Conservation (phyloP, 1,284 basidiomycete species). For the Fomitiporia mediterranea region DNA sequence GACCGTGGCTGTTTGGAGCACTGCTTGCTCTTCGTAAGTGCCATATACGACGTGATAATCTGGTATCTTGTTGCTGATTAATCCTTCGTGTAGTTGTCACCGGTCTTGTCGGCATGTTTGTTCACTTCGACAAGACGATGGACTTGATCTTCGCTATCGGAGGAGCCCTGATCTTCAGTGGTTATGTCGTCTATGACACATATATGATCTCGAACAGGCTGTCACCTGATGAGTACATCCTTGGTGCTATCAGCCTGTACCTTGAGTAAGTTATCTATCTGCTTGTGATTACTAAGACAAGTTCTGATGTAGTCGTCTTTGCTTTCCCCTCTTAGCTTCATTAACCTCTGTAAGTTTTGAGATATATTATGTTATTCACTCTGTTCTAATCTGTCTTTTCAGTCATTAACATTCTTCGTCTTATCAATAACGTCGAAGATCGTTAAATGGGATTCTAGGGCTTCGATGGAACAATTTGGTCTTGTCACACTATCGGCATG, state of each 20-base stretch:
- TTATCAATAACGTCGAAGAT: slow-evolving; percentile 54
- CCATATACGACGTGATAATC: neutral
- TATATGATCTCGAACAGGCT: slow-evolving; percentile 77
- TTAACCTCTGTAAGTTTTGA: slow-evolving; percentile 68
- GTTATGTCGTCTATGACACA: slow-evolving; percentile 83
- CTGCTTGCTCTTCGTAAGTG: slow-evolving; percentile 64
- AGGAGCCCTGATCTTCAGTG: slow-evolving; percentile 81
- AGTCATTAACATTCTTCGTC: slow-evolving; percentile 75
- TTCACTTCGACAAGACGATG: slow-evolving; percentile 73
- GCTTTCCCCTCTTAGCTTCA: slow-evolving; percentile 40
- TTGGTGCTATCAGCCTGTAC: slow-evolving; percentile 83
- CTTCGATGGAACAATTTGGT: no score
- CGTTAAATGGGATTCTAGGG: slow-evolving; percentile 26
- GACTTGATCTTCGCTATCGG: slow-evolving; percentile 75
- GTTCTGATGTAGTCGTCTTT: neutral
- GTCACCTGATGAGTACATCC: slow-evolving; percentile 84
- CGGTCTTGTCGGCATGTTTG: slow-evolving; percentile 71
- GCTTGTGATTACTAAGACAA: neutral
- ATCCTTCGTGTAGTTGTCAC: slow-evolving; percentile 53
- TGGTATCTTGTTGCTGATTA: slow-evolving; percentile 14
- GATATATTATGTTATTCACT: neutral
- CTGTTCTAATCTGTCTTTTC: slow-evolving; percentile 18
- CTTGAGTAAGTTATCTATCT: slow-evolving; percentile 57
- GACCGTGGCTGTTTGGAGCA: slow-evolving; percentile 77
- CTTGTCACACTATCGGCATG: no score